phyloP scores from a whole-genome alignment of 257 asterid genomes.

The Solanum appendiculatum region DNA sequence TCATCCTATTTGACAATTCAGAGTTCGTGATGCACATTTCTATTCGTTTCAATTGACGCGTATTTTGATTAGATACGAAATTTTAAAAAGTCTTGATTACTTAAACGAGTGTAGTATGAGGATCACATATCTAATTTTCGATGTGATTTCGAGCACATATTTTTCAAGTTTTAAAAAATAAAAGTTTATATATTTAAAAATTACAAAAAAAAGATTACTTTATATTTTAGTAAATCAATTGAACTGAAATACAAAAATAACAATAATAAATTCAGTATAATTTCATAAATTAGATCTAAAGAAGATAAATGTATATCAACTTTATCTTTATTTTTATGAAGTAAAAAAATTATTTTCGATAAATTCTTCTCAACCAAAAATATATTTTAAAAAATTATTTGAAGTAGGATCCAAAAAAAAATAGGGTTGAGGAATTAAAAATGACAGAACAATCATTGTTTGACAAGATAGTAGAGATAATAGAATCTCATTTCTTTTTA shows the following conservation, averaged over 20 bases:
- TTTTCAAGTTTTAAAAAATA: neutral
- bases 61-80: too few relatives aligned
- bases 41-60: neutral
- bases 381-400: too few relatives aligned
- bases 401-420: too few relatives aligned
- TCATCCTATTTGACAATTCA: neutral
- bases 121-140: neutral
- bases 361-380: too few relatives aligned
- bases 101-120: neutral
- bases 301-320: too few relatives aligned
- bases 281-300: neutral
- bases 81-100: too few relatives aligned
- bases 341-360: too few relatives aligned
- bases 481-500: neutral
- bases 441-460: neutral
- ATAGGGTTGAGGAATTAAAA: neutral
- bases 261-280: too few relatives aligned
- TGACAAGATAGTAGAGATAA: neutral
- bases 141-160: neutral
- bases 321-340: neutral
- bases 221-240: neutral
- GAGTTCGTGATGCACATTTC: neutral
- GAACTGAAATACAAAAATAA: too few relatives aligned
- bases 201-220: too few relatives aligned
- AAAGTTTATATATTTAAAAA: too few relatives aligned